phyloP scores from a whole-genome alignment of 2,329 filamentous ascomycete species.

The Elsinoe necatrix region DNA sequence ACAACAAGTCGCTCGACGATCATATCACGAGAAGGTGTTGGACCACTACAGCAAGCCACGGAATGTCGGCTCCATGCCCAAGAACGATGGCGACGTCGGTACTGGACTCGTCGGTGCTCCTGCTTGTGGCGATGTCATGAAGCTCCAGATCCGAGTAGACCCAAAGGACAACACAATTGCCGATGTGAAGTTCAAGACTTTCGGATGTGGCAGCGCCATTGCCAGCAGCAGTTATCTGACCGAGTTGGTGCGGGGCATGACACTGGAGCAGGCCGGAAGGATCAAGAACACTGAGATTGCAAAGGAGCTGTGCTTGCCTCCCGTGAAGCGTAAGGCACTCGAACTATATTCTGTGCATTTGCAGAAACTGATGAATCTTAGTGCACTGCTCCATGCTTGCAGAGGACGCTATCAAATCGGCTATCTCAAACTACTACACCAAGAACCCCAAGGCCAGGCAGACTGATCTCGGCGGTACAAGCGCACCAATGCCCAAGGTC shows the following conservation, averaged over 20 bases:
- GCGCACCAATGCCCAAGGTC: slow-evolving; percentile 57
- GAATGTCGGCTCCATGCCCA: slow-evolving; percentile 71
- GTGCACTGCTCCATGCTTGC: slow-evolving; percentile 90
- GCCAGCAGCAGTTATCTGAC: slow-evolving; percentile 92
- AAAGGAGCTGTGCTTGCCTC: slow-evolving; percentile 83
- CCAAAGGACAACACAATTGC: slow-evolving; percentile 78
- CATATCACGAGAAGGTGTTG: slow-evolving; percentile 62
- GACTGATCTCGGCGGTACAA: slow-evolving; percentile 71
- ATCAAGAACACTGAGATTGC: slow-evolving; percentile 98
- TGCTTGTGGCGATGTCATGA: slow-evolving; percentile 88
- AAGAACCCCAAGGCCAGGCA: slow-evolving; percentile 71
- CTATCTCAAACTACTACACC: slow-evolving; percentile 82
- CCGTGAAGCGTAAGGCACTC: slow-evolving; percentile 65
- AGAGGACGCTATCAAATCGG: slow-evolving; percentile 86
- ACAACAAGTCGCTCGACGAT: slow-evolving; percentile 35
- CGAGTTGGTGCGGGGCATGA: slow-evolving; percentile 92
- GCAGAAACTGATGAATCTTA: slow-evolving; percentile 28
- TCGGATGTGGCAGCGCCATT: slow-evolving; percentile 90
- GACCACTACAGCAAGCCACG: slow-evolving; percentile 76
- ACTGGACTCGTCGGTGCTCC: slow-evolving; percentile 88
- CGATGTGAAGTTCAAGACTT: slow-evolving; percentile 97
- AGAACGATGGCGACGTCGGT: slow-evolving; percentile 73
- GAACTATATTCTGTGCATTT: neutral
- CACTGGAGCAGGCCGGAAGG: slow-evolving; percentile 80
- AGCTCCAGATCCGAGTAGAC: slow-evolving; percentile 87